phyloP scores from a whole-genome alignment of 495 filamentous ascomycete genomes.

The Echria macrotheca region DNA sequence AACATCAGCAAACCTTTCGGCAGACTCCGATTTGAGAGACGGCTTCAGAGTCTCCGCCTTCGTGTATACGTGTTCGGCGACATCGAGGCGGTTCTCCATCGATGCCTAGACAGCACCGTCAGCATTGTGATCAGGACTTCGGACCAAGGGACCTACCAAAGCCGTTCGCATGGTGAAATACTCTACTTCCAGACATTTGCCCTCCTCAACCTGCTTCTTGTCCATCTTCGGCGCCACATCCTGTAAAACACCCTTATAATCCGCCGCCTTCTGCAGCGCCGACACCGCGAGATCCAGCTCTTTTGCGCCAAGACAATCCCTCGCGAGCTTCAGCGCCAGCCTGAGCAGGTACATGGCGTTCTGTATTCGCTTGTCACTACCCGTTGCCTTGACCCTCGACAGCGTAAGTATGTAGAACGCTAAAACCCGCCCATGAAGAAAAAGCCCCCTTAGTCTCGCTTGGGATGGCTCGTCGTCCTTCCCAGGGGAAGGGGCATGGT shows the following conservation, averaged over 20 bases:
- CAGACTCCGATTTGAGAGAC: conserved; percentile 42
- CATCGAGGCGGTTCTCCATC: conserved; percentile 61
- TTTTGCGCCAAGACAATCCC: conserved; percentile 58
- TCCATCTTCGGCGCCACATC: conserved; percentile 24
- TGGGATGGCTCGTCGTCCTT: too few relatives aligned
- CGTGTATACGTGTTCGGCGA: conserved; percentile 72
- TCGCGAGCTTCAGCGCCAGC: conserved; percentile 60
- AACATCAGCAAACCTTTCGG: conserved; percentile 64
- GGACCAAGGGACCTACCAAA: conserved; percentile 59
- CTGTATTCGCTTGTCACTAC: conserved; percentile 19
- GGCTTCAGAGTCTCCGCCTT: conserved; percentile 43
- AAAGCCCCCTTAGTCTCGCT: conserved; percentile 19
- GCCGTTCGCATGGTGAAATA: conserved; percentile 67
- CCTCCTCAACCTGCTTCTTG: conserved; percentile 27
- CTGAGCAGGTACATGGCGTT: conserved; percentile 56
- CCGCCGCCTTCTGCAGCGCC: conserved; percentile 58
- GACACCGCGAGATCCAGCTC: conserved; percentile 53
- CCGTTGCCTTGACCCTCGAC: conserved; percentile 29
- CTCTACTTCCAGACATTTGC: conserved; percentile 47
- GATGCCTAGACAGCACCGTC: too few relatives aligned
- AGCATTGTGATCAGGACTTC: too few relatives aligned
- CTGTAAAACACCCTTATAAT: conserved; percentile 55
- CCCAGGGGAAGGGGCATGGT: conserved; percentile 12
- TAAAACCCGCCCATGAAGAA: conserved; percentile 51
- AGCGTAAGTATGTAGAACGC: conserved; percentile 65